Evolutionary conservation across 2,329 filamentous ascomycete genomes (phyloP).

Genomic region (Trichophyton schoenleinii): DNA sequence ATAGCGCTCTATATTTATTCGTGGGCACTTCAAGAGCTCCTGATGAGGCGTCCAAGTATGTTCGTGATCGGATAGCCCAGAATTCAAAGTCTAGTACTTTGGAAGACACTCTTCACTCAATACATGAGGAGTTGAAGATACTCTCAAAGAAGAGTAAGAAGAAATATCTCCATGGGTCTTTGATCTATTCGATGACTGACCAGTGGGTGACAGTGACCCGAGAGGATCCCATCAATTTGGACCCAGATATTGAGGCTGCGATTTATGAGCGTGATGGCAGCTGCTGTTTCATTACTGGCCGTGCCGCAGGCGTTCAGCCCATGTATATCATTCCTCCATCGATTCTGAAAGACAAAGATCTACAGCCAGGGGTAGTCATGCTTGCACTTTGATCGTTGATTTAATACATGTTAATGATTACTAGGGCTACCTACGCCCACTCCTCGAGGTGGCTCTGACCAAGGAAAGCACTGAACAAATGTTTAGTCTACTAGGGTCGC

Average conservation of each 20-base stretch:
- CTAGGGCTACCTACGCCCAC: conserved; percentile 9
- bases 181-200: too few relatives aligned
- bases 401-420: not conserved
- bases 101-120: conserved; percentile 8
- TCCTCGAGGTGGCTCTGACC: conserved; percentile 6
- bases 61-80: conserved; percentile 6
- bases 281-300: conserved; percentile 10
- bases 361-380: conserved; percentile 6
- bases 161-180: too few relatives aligned
- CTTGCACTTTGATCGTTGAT: not conserved
- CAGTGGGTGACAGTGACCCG: conserved; percentile 2
- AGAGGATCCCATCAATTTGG: not conserved
- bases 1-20: not conserved
- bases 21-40: not conserved
- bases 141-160: conserved; percentile 8
- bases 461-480: conserved; percentile 4
- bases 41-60: conserved; percentile 5
- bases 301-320: not conserved
- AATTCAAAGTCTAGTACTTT: not conserved
- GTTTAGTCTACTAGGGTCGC: conserved; percentile 2
- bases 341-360: conserved; percentile 7
- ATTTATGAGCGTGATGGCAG: conserved; percentile 7
- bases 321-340: conserved; percentile 11
- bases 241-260: conserved; percentile 8
- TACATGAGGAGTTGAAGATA: not conserved